Evolutionary conservation across 2,329 filamentous ascomycete genomes (phyloP), one percentile per base, ranked within the genome.

Genomic region (Atkinsonella texensis): DNA sequence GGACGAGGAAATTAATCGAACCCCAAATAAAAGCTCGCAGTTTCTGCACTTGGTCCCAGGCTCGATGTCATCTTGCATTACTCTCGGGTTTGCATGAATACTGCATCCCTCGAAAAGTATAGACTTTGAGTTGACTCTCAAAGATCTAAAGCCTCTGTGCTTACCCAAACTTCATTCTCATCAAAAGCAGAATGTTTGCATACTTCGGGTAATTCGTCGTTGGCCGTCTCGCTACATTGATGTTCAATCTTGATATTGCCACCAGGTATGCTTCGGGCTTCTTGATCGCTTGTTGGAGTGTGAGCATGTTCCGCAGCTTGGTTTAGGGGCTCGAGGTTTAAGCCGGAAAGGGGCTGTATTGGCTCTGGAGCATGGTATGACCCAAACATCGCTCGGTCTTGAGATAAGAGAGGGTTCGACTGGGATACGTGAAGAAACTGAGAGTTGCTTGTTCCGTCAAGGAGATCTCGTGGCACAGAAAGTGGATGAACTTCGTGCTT

Each of bases 381-480:
- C 39, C 55, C 58, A 42, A 65, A 52, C 17, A 68, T 63, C 18
- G 60, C 33, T n/a, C 60, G 58, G 9, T 66, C 65, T 18, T 65
- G 64, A 13, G 61, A 54, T 40, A 67, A 63, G 18, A 69, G 58
- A 11, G 66, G 63, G 35, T 68, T 68, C 1, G 58, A 55, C 44
- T 62, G 62, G 15, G 66, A 49, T 11, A 64, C 54, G 10, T 57
- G 53, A 17, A 65, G 51, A 48, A 63, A 68, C 6, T 62, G 60
- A 13, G 45, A 60, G 6, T 53, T 58, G 33, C 48, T 54, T 9
- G 57, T 48, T 41, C 53, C 57, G 20, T 57, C 55, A 6, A 59
- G 15, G 4, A 57, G 42, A n/a, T 63, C 60, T 12, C 56, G 53
- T 2, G 51, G 42, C 17, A 52, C 52, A 12, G 58, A 50, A 15